Evolutionary conservation across 805 yeast genomes (phyloP).

Genomic region (Myxozyma nipponensis): DNA sequence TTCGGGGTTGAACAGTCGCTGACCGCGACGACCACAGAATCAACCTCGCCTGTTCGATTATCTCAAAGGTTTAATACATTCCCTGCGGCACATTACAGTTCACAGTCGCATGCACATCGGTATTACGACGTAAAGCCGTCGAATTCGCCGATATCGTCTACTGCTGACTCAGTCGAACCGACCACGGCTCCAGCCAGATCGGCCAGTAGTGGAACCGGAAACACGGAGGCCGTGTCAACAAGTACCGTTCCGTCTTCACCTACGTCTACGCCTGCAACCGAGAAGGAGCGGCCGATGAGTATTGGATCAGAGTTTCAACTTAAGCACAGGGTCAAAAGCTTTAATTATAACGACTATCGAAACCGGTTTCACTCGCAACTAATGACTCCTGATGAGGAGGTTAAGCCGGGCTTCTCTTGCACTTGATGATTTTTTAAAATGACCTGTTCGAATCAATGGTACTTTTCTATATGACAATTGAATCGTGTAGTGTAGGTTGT

Average conservation of each 20-base stretch:
- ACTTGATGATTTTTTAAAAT: neutral
- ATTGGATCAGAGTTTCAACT: neutral
- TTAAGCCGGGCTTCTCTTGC: constrained; percentile 22
- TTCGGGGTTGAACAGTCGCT: no score
- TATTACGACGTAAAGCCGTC: neutral
- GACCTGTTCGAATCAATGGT: neutral
- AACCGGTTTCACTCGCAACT: constrained; percentile 22
- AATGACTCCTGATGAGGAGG: constrained; percentile 25
- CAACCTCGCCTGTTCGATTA: neutral
- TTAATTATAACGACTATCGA: constrained; percentile 23
- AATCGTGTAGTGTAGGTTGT: no score
- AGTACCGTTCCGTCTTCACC: neutral
- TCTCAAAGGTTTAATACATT: neutral
- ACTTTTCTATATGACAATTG: no score
- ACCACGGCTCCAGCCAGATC: neutral
- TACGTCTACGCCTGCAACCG: neutral
- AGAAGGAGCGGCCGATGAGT: neutral
- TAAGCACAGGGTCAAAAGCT: constrained; percentile 7
- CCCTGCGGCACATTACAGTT: constrained; percentile 1
- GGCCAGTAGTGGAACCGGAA: neutral
- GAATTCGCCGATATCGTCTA: neutral
- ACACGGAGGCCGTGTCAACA: neutral
- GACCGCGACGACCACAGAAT: no score
- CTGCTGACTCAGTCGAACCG: neutral
- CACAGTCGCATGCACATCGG: neutral